phyloP scores from a whole-genome alignment of 225 moss, liverwort and hornwort genomes.

The Ulota crispa region DNA sequence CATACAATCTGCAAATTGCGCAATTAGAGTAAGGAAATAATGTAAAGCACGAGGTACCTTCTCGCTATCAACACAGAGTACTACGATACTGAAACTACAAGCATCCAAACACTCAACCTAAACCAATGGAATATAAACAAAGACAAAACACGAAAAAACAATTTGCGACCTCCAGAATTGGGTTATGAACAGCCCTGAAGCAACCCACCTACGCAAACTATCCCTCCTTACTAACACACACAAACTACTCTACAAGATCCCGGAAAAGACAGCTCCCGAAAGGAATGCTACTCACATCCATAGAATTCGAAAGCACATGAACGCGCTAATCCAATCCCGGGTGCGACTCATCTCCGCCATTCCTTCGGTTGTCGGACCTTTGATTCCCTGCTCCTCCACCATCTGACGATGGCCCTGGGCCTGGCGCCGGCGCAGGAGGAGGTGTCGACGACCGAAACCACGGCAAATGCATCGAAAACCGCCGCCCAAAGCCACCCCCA shows the following conservation, averaged over 20 bases:
- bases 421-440: constrained; percentile 53
- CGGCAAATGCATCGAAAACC: constrained; percentile 80
- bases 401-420: constrained; percentile 58
- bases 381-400: constrained; percentile 55
- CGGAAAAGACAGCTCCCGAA: constrained; percentile 17
- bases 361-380: constrained; percentile 50
- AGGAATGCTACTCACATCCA: constrained; percentile 31
- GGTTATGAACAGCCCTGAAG: neutral
- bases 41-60: constrained; percentile 35
- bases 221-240: constrained; percentile 20
- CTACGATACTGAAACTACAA: constrained; percentile 23
- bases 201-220: constrained; percentile 12
- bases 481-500: constrained; percentile 57
- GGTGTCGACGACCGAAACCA: constrained; percentile 71
- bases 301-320: constrained; percentile 7
- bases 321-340: constrained; percentile 42
- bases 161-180: constrained; percentile 11
- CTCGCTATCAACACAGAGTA: constrained; percentile 36
- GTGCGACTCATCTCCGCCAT: constrained; percentile 65
- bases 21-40: constrained; percentile 24
- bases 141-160: constrained; percentile 24
- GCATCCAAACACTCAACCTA: constrained; percentile 5
- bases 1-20: constrained; percentile 31
- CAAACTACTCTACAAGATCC: constrained; percentile 17
- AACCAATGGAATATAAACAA: constrained; percentile 32